Base-by-base conservation (phyloP, 108 stramenopile species). In the Aurantiochytrium sp. region DNA sequence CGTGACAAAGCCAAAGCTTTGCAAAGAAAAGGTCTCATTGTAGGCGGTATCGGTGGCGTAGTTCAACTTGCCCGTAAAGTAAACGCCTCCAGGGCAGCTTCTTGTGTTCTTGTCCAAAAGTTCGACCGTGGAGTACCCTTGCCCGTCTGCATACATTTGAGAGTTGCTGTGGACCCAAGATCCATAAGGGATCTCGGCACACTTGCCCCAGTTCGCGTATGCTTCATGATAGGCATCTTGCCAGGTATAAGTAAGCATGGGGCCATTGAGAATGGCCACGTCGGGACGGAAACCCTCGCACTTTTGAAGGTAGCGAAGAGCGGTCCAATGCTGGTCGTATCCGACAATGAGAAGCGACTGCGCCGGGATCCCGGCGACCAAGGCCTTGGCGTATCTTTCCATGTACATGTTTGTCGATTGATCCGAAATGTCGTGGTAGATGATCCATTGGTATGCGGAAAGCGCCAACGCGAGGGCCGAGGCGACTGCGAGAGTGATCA, bases 321-420 rank as follows among this genome's bases (percentile, higher is more conserved):
- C 94, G 10, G 96, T 96, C 95, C 95, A 96, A 60, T 95, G 92
- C 91, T 95, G 95, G 58, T 96, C 96, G 90, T 96, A 96, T 88
- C 96, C 96, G 25, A 95, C 93, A 23, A 96, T 87, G 21, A 96
- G 58, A 5, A 96, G 64, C 5, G 95, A 92, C 51, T 92, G 45
- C 55, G 44, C 23, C 4, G 96, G 96, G n/a, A 96, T 73, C 4
- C 94, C 90, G 5, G 90, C 91, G 5, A 96, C 72, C 49, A 96
- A 89, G 4, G 95, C 95, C 60, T 69, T 87, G 21, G 95, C 95
- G 92, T 96, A 96, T 45, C 88, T 87, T 53, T 72, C 90, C 91
- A 96, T 96, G 76, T 92, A 88, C 18, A 28, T 59, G 51, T 90
- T 88, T 23, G 88, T 88, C 16, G 90, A 43, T 87, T 92, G 92